These are phyloP conservation scores for Leccinum cinnamomeum DNA, from an alignment of 1,284 basidiomycete species.

Conservation along the genomic window DNA sequence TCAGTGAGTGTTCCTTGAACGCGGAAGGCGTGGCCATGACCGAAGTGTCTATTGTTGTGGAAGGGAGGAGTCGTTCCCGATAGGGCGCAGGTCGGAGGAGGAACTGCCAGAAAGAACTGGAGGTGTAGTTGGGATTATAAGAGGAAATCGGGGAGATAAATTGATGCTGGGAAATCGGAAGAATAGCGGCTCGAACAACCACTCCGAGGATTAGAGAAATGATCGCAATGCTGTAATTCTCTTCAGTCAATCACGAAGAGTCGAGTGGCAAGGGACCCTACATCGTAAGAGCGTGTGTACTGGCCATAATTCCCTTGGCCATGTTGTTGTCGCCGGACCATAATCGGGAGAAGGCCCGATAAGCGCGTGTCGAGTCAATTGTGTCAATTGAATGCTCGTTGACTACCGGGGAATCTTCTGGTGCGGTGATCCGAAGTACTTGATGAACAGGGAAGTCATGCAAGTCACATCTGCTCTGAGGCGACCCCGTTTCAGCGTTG, in stretches of 20 bases:
- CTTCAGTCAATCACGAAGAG: slow-evolving; percentile 13
- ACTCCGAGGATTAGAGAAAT: slow-evolving; percentile 68
- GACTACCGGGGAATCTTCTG: slow-evolving; percentile 41
- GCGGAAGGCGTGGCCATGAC: slow-evolving; percentile 42
- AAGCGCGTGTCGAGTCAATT: slow-evolving; percentile 44
- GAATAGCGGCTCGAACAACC: slow-evolving; percentile 54
- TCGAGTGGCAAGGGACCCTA: slow-evolving; percentile 36
- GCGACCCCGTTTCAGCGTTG: slow-evolving; percentile 37
- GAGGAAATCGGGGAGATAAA: slow-evolving; percentile 17
- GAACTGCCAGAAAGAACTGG: slow-evolving; percentile 32
- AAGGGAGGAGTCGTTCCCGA: slow-evolving; percentile 38
- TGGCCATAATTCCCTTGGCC: slow-evolving; percentile 39
- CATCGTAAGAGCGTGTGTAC: slow-evolving; percentile 62
- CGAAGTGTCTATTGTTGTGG: slow-evolving; percentile 32
- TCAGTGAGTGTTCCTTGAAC: slow-evolving; percentile 55
- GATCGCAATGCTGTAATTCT: slow-evolving; percentile 54
- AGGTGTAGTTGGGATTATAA: slow-evolving; percentile 22
- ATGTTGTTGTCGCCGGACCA: slow-evolving; percentile 40
- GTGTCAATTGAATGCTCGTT: slow-evolving; percentile 45
- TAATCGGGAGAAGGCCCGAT: slow-evolving; percentile 48
- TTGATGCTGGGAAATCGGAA: slow-evolving; percentile 41
- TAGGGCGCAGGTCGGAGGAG: slow-evolving; percentile 35
- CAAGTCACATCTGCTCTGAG: slow-evolving; percentile 50
- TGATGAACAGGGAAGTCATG: slow-evolving; percentile 45
- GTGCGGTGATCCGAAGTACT: slow-evolving; percentile 39